Evolutionary conservation across 768 basidiomycete species (phyloP).

Genomic region (Rhizopogon roseolus): DNA sequence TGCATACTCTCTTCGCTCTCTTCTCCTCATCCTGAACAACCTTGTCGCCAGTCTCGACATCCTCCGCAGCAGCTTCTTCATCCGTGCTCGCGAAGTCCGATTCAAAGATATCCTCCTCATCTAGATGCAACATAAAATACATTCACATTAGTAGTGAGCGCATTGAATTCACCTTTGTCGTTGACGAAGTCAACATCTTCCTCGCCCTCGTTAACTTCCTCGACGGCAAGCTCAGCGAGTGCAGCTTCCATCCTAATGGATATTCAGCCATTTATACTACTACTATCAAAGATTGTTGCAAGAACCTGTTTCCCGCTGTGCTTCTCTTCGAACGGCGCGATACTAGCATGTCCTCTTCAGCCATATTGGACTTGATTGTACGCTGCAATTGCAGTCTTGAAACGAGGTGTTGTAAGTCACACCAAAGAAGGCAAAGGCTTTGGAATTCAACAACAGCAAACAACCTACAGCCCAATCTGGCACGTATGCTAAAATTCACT

Average conservation of each 20-base stretch:
- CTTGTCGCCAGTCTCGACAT: constrained; percentile 51
- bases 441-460: constrained; percentile 19
- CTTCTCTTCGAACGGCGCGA: constrained; percentile 59
- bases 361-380: background rate
- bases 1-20: constrained; percentile 25
- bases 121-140: constrained; percentile 30
- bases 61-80: constrained; percentile 52
- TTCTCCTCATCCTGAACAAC: constrained; percentile 58
- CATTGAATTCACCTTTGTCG: constrained; percentile 45
- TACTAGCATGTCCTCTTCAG: constrained; percentile 2
- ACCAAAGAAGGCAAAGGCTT: constrained; percentile 8
- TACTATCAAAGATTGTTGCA: background rate
- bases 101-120: constrained; percentile 78
- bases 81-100: constrained; percentile 87
- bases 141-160: background rate
- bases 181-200: constrained; percentile 72
- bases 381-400: background rate
- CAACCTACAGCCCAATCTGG: constrained; percentile 1
- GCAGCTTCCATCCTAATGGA: constrained; percentile 67
- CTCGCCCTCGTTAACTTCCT: constrained; percentile 53
- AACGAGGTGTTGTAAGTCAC: background rate
- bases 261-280: constrained; percentile 1
- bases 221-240: constrained; percentile 49
- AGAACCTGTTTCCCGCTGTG: constrained; percentile 76
- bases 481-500: background rate